A percentile compares a stretch with the other conserved stretches of the same genome.
Evolutionary conservation across 2,329 filamentous ascomycete genomes (phyloP).

Genomic region (Pseudogymnoascus sp.): DNA sequence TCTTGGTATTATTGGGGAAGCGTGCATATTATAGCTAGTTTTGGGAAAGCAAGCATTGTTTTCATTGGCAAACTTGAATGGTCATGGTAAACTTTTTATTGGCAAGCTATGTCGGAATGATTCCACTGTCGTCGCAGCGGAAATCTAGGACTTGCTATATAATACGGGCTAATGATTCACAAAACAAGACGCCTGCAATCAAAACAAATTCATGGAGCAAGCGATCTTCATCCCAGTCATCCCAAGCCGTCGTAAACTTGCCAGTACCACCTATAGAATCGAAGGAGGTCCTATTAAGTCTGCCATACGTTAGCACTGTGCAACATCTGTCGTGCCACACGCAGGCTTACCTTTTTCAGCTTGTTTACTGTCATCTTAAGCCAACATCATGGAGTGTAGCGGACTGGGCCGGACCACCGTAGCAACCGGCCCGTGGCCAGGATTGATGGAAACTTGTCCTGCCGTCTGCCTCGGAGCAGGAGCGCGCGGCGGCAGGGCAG

Average conservation of each 20-base stretch:
- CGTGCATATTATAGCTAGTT: background rate
- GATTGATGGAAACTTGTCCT: slow-evolving; percentile 32
- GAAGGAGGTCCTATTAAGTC: slow-evolving; percentile 2
- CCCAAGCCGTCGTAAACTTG: slow-evolving; percentile 8
- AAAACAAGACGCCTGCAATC: slow-evolving; percentile 9
- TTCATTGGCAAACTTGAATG: background rate
- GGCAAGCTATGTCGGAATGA: slow-evolving; percentile 4
- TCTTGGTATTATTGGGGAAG: background rate
- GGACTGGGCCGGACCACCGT: slow-evolving; percentile 55
- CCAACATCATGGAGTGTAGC: slow-evolving; percentile 61
- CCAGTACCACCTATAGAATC: slow-evolving; percentile 1
- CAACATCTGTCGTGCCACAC: background rate
- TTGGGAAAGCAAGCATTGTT: background rate
- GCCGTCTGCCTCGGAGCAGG: slow-evolving; percentile 38
- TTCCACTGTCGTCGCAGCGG: background rate
- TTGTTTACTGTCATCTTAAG: slow-evolving; percentile 15
- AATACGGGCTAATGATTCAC: slow-evolving; percentile 6
- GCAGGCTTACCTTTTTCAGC: background rate
- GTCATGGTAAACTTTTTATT: slow-evolving; percentile 7
- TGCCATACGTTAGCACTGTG: background rate
- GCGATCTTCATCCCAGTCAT: slow-evolving; percentile 9
- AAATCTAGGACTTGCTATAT: background rate
- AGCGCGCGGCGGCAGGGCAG: slow-evolving; percentile 36
- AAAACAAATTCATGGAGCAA: slow-evolving; percentile 10
- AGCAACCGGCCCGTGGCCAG: slow-evolving; percentile 29